Evolutionary conservation across 805 yeast species (phyloP).

Genomic region (Metschnikowia vanudenii): DNA sequence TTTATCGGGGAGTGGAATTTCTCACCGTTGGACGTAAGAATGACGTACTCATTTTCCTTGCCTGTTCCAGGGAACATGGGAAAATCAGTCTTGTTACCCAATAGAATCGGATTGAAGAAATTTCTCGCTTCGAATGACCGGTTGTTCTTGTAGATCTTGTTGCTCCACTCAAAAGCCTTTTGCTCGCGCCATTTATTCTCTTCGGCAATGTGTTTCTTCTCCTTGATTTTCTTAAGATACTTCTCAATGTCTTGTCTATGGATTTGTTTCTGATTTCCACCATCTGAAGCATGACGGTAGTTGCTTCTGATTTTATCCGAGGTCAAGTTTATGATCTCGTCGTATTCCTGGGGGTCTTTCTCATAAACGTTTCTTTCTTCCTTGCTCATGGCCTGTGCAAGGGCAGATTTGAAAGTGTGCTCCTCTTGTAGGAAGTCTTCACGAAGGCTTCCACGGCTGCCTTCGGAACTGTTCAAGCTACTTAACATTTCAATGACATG

Average conservation of each 20-base stretch:
- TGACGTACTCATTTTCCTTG: conserved; percentile 25
- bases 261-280: background rate
- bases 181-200: conserved; percentile 47
- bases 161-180: conserved; percentile 54
- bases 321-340: conserved; percentile 18
- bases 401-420: conserved; percentile 23
- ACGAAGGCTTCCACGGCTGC: background rate
- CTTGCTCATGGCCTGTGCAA: conserved; percentile 25
- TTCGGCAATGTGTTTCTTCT: conserved; percentile 36
- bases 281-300: conserved; percentile 5
- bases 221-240: conserved; percentile 45
- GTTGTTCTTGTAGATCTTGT: conserved; percentile 32
- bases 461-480: background rate
- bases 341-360: conserved; percentile 16
- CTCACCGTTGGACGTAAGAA: conserved; percentile 37
- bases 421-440: conserved; percentile 11
- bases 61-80: conserved; percentile 21
- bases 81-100: conserved; percentile 11
- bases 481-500: background rate
- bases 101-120: conserved; percentile 45
- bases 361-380: conserved; percentile 12
- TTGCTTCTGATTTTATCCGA: conserved; percentile 19
- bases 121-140: conserved; percentile 41
- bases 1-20: conserved; percentile 30
- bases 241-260: conserved; percentile 32